These are phyloP conservation scores for Trematosphaeria pertusa DNA, from an alignment of 2,329 filamentous ascomycete genomes.

Conservation along the genomic window DNA sequence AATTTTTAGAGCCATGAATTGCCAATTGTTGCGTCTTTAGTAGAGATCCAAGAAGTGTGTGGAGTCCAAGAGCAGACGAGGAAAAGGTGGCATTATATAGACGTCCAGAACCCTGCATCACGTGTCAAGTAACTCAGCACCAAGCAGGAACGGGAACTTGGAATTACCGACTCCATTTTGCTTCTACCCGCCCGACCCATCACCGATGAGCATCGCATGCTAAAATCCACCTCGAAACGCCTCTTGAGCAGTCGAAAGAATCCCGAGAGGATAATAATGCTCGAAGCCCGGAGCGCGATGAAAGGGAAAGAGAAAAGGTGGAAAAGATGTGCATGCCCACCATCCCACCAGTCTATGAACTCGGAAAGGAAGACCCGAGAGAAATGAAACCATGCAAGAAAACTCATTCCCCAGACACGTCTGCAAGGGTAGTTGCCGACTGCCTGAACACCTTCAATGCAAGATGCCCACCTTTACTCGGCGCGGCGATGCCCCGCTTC, in stretches of 20 bases:
- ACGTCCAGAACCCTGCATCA: too few species aligned
- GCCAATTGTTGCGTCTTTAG: too few species aligned
- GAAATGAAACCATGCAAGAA: background rate
- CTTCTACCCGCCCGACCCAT: background rate
- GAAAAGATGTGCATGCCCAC: too few species aligned
- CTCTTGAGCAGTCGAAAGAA: background rate
- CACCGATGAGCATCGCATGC: background rate
- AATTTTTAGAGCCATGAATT: too few species aligned
- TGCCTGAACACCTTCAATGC: background rate
- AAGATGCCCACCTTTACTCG: background rate
- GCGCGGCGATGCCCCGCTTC: background rate
- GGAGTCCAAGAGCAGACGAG: too few species aligned
- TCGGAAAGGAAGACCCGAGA: background rate
- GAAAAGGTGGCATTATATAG: too few species aligned
- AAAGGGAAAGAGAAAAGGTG: background rate
- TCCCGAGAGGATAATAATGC: background rate
- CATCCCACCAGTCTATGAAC: too few species aligned
- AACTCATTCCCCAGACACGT: background rate
- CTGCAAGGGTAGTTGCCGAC: background rate
- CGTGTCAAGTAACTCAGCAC: too few species aligned
- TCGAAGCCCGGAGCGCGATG: background rate
- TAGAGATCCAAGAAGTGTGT: too few species aligned
- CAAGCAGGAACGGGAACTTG: background rate
- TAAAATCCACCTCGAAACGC: background rate
- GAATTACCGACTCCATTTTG: background rate